Conservation (phyloP, 2,329 filamentous ascomycete genomes). For the Alternaria solani region DNA sequence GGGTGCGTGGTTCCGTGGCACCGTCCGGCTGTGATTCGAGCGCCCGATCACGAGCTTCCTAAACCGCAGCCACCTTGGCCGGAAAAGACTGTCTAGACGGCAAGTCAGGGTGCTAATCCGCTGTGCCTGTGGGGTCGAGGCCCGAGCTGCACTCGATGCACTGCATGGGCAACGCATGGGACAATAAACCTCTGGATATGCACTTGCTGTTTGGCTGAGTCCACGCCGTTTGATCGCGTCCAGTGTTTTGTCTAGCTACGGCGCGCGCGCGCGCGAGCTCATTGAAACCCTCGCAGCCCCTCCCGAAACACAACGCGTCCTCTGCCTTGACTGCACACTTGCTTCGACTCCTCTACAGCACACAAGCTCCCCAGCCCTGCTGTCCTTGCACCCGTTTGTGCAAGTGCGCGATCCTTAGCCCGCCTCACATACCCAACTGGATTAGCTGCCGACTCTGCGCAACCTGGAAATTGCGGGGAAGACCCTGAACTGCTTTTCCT, state of each 20-base stretch:
- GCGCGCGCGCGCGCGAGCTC: not conserved
- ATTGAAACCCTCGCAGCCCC: not conserved
- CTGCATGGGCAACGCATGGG: conserved; percentile 10
- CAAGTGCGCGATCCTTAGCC: conserved; percentile 16
- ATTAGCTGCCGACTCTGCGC: conserved; percentile 31
- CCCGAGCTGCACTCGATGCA: conserved; percentile 14
- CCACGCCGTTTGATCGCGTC: not conserved
- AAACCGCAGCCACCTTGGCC: conserved; percentile 10
- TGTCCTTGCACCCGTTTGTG: conserved; percentile 11
- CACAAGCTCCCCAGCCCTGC: conserved; percentile 6
- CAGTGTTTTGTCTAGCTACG: not conserved
- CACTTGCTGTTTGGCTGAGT: not conserved
- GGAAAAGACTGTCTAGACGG: conserved; percentile 21
- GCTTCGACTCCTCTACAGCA: not conserved
- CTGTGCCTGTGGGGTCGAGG: conserved; percentile 33
- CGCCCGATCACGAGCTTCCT: conserved; percentile 24
- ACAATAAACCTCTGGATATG: not conserved
- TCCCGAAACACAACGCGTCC: not conserved
- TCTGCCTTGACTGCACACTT: no score
- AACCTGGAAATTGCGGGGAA: conserved; percentile 33
- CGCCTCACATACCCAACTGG: conserved; percentile 18
- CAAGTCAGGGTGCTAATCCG: conserved; percentile 17
- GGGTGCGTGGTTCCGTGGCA: conserved; percentile 17
- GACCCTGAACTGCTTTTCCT: conserved; percentile 33
- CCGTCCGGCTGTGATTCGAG: conserved; percentile 25